Conservation (phyloP, 1,284 basidiomycete genomes). For the Sporisorium iseilematis-ciliati region DNA sequence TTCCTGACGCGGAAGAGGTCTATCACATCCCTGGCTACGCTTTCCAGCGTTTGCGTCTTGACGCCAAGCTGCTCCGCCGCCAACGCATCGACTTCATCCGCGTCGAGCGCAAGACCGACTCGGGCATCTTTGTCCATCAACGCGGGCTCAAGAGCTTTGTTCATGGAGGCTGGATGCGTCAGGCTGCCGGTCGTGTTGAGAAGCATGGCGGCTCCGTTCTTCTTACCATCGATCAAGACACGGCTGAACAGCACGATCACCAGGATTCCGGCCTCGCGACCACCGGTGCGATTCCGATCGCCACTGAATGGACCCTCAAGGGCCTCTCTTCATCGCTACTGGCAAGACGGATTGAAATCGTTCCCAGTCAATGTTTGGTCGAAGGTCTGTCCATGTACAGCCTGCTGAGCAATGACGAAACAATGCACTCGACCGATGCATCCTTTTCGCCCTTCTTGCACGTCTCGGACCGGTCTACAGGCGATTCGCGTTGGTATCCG, state of each 20-base stretch:
- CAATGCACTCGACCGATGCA: slow-evolving; percentile 17
- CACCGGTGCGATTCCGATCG: slow-evolving; percentile 17
- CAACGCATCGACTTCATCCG: slow-evolving; percentile 50
- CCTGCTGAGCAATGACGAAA: slow-evolving; percentile 18
- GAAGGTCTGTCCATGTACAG: slow-evolving; percentile 30
- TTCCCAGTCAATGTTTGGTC: slow-evolving; percentile 40
- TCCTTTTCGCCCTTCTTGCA: slow-evolving; percentile 58
- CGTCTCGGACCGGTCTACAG: slow-evolving; percentile 48
- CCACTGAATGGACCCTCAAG: slow-evolving; percentile 44
- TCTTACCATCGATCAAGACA: slow-evolving; percentile 14
- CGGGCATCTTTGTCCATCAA: slow-evolving; percentile 31
- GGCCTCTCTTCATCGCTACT: slow-evolving; percentile 53
- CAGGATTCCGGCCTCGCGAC: slow-evolving; percentile 15
- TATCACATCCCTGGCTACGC: slow-evolving; percentile 51
- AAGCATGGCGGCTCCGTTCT: slow-evolving; percentile 20
- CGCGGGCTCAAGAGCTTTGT: slow-evolving; percentile 46
- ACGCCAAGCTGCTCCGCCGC: slow-evolving; percentile 30
- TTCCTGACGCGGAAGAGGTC: slow-evolving; percentile 45
- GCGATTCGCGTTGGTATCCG: slow-evolving; percentile 61
- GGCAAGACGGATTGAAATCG: slow-evolving; percentile 47
- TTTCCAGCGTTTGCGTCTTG: slow-evolving; percentile 50
- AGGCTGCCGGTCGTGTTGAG: slow-evolving; percentile 22
- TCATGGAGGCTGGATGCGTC: slow-evolving; percentile 43
- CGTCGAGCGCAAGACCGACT: slow-evolving; percentile 44
- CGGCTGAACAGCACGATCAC: slow-evolving; percentile 18